Base-by-base conservation (phyloP, 495 filamentous ascomycete species). In the Terfezia boudieri region DNA sequence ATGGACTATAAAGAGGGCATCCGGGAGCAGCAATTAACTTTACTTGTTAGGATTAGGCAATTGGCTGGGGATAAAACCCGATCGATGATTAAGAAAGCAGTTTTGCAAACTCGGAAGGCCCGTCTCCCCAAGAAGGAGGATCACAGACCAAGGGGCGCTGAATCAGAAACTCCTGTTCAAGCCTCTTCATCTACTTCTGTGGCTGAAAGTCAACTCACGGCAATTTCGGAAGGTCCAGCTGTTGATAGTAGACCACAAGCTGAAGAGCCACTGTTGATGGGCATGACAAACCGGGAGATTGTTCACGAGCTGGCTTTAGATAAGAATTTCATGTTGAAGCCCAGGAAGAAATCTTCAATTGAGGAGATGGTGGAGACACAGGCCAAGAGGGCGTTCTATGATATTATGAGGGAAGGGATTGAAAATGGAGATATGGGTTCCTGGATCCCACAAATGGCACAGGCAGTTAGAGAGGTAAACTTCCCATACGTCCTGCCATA, bases 251-350 rank as follows among this genome's bases (percentile, higher is more conserved):
- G 71, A 64, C 26, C 66, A 66, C 22, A 69, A 68, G 63, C 67
- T 72, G 53, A 71, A 69, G 50, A 46, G 60, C 36, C 66, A 64
- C 43, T 58, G 58, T 46, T 64, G 54, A 63, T 64, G 73, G 68
- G 73, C 73, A 46, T 54, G 9, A 41, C 57, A 59, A 98, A 96
- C 63, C 74, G 90, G 46, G 70, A 82, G 23, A 70, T 98, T 43
- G 80, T 93, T 5, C 90, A 96, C 65, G 90, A 96, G 64, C 72
- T 98, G 23, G 80, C 88, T 37, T 83, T 98, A 59, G 88, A 96
- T 65, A 83, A 81, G 60, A 81, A 90, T 59, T 98, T 74, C 60
- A 73, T 79, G 43, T 69, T 76, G 43, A 64, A 67, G 1, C 66
- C 69, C 26, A 71, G 72, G 49, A 54, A 56, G n/a, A 74, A 71